Percentiles rank a stretch among this genome's conserved stretches.
These are phyloP conservation scores for Diplodia sapinea DNA, from an alignment of 2,329 filamentous ascomycete species.

Conservation along the genomic window DNA sequence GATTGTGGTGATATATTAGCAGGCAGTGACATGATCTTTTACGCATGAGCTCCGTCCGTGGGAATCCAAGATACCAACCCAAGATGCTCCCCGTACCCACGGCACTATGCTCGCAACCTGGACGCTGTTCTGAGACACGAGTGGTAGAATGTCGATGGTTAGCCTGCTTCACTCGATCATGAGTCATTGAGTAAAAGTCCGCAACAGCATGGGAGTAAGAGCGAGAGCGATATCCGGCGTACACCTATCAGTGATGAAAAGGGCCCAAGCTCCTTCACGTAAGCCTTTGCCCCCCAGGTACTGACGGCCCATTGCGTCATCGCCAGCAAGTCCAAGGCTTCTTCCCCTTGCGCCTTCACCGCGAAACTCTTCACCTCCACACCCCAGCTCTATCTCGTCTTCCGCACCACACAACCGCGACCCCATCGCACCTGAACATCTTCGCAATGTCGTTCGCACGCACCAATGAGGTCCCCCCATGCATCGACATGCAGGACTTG, in stretches of 20 bases:
- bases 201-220: background rate
- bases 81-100: no score
- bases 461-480: background rate
- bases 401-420: background rate
- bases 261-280: background rate
- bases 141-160: no score
- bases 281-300: background rate
- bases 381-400: background rate
- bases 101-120: no score
- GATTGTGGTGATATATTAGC: no score
- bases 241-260: background rate
- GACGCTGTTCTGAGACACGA: no score
- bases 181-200: background rate
- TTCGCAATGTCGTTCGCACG: background rate
- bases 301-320: background rate
- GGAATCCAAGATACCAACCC: no score
- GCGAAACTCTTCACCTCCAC: background rate
- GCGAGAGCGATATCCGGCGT: background rate
- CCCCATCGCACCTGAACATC: background rate
- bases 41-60: no score
- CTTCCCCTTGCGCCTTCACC: background rate
- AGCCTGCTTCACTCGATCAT: background rate
- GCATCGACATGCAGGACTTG: background rate
- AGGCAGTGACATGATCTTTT: no score
- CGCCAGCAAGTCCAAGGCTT: background rate